These are phyloP conservation scores for Colletotrichum incanum DNA, from an alignment of 2,329 filamentous ascomycete genomes.

Conservation along the genomic window DNA sequence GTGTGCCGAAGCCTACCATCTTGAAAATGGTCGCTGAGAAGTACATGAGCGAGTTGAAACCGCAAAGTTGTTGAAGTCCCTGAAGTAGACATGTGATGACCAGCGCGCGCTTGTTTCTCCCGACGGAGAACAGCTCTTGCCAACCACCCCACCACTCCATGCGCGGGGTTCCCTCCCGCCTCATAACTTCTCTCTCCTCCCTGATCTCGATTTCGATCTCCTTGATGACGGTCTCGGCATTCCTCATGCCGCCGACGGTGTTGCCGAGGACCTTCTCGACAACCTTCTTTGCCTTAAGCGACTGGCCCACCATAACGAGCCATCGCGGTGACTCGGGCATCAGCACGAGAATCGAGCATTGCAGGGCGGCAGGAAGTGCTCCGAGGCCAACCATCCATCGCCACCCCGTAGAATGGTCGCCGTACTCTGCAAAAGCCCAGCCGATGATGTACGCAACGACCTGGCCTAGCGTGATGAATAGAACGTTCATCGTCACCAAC, in stretches of 20 bases:
- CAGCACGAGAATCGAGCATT: slow-evolving; percentile 76
- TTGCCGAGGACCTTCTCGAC: slow-evolving; percentile 76
- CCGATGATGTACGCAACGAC: slow-evolving; percentile 90
- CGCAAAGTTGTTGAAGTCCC: slow-evolving; percentile 89
- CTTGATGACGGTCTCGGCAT: slow-evolving; percentile 74
- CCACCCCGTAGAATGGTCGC: slow-evolving; percentile 75
- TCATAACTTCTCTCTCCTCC: slow-evolving; percentile 75
- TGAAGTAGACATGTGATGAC: slow-evolving; percentile 90
- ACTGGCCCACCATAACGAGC: slow-evolving; percentile 80
- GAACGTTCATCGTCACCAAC: slow-evolving; percentile 84
- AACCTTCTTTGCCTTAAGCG: slow-evolving; percentile 74
- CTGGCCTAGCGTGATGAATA: slow-evolving; percentile 91
- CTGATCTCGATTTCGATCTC: slow-evolving; percentile 82
- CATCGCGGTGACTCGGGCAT: slow-evolving; percentile 94
- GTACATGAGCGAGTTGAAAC: slow-evolving; percentile 94
- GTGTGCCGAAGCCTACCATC: slow-evolving; percentile 82
- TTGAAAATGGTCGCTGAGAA: slow-evolving; percentile 88
- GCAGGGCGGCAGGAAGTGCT: slow-evolving; percentile 81
- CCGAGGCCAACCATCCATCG: slow-evolving; percentile 93
- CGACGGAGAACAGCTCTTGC: slow-evolving; percentile 69
- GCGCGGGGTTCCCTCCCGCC: slow-evolving; percentile 56
- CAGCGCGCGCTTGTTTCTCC: slow-evolving; percentile 81
- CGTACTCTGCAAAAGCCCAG: slow-evolving; percentile 78
- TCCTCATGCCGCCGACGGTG: slow-evolving; percentile 59
- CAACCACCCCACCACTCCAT: slow-evolving; percentile 62